phyloP scores from a whole-genome alignment of 306 rosid species.

The Vigna angularis region DNA sequence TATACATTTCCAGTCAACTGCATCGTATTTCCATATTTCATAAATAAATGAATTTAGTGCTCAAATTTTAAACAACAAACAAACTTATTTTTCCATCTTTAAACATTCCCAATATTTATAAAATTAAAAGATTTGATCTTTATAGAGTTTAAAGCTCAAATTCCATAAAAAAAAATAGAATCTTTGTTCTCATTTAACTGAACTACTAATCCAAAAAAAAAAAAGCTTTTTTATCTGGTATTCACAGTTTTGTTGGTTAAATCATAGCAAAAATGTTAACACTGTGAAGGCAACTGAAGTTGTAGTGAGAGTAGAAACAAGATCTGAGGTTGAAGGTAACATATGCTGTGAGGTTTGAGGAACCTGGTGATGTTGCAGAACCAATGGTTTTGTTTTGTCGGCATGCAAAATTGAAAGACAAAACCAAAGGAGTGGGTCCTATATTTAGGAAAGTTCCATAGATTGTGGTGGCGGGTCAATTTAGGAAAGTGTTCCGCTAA shows the following conservation, averaged over 20 bases:
- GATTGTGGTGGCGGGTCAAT: constrained; percentile 24
- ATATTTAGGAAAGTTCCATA: not conserved
- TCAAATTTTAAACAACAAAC: too few species aligned
- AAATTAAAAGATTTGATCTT: too few species aligned
- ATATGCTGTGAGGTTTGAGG: too few species aligned
- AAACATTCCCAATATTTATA: too few species aligned
- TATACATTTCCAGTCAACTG: too few species aligned
- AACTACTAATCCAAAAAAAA: too few species aligned
- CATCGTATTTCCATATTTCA: too few species aligned
- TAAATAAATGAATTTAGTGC: too few species aligned
- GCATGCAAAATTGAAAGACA: not conserved
- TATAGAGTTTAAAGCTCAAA: not conserved
- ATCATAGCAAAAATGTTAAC: too few species aligned
- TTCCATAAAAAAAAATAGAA: not conserved
- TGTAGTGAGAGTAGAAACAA: too few species aligned
- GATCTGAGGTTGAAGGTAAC: too few species aligned
- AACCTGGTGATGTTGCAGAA: not conserved
- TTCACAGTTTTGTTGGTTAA: constrained; percentile 8
- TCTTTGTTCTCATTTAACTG: not conserved
- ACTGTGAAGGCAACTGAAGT: not conserved
- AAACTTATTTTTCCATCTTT: too few species aligned
- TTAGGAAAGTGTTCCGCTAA: constrained; percentile 33
- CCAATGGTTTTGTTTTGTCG: not conserved
- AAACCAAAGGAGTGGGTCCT: constrained; percentile 34
- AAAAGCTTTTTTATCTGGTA: not conserved